Conservation (phyloP, 306 rosid species). For the Acmispon strigosus region DNA sequence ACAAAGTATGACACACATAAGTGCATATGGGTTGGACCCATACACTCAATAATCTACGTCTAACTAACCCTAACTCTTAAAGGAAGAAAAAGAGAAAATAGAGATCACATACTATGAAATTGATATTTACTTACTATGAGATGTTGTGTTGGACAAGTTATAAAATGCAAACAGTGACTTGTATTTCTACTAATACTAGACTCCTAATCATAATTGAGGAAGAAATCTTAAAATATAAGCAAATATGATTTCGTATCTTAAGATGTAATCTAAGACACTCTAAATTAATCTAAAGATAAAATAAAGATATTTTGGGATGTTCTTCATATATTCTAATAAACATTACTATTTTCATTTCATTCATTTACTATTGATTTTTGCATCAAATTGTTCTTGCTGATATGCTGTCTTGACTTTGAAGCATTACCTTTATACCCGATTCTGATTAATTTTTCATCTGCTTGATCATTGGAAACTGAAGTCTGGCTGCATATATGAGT, state of each 20-base stretch:
- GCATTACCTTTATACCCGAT: not conserved
- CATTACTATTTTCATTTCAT: not conserved
- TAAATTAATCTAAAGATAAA: not conserved
- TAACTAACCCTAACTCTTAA: too few relatives aligned
- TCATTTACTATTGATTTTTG: not conserved
- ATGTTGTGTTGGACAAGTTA: too few relatives aligned
- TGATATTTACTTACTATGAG: too few relatives aligned
- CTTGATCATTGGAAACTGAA: constrained; percentile 35
- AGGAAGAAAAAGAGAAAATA: too few relatives aligned
- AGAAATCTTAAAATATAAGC: too few relatives aligned
- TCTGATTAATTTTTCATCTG: not conserved
- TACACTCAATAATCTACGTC: too few relatives aligned
- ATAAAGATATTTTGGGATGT: not conserved
- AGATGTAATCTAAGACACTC: not conserved
- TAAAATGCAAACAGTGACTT: too few relatives aligned
- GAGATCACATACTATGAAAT: too few relatives aligned
- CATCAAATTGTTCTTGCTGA: not conserved
- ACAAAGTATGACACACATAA: too few relatives aligned
- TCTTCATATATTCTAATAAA: not conserved
- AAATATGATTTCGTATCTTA: not conserved
- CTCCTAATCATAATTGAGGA: too few relatives aligned
- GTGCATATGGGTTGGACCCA: too few relatives aligned
- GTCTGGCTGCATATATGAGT: constrained; percentile 92
- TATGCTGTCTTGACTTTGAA: not conserved
- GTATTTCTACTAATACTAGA: too few relatives aligned